Evolutionary conservation across 495 filamentous ascomycete species (phyloP).

Genomic region (Neurospora sp.): DNA sequence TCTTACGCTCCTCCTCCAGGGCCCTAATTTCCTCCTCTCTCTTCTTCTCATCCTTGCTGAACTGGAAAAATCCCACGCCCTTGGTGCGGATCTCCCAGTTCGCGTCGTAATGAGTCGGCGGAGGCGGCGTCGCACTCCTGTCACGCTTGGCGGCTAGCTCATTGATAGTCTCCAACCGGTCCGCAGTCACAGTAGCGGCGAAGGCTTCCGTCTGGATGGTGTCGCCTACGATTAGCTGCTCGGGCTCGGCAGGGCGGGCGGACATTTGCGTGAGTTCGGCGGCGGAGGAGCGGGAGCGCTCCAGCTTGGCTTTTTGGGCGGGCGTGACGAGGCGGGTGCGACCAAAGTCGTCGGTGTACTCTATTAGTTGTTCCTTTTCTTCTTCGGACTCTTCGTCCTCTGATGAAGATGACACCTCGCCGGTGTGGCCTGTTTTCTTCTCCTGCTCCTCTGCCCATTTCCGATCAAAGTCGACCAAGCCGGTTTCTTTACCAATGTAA

Average conservation of each 20-base stretch:
- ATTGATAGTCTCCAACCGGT: conserved; percentile 46
- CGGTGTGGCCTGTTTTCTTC: conserved; percentile 19
- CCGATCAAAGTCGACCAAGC: conserved; percentile 82
- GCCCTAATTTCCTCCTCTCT: conserved; percentile 66
- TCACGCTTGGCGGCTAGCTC: conserved; percentile 64
- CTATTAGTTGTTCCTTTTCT: conserved; percentile 50
- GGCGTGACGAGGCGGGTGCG: conserved; percentile 58
- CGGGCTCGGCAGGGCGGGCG: conserved; percentile 49
- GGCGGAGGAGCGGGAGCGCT: conserved; percentile 35
- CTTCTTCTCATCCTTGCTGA: conserved; percentile 57
- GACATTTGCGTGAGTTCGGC: conserved; percentile 36
- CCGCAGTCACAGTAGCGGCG: conserved; percentile 46
- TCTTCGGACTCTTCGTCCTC: conserved; percentile 30
- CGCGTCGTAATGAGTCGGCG: conserved; percentile 75
- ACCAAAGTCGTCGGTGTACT: conserved; percentile 86
- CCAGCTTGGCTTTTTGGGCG: conserved; percentile 48
- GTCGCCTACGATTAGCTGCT: conserved; percentile 71
- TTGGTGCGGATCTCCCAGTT: conserved; percentile 71
- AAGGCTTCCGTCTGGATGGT: conserved; percentile 76
- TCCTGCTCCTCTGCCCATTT: conserved; percentile 73
- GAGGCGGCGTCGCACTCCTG: conserved; percentile 63
- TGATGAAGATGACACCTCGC: conserved; percentile 24
- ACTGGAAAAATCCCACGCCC: conserved; percentile 83
- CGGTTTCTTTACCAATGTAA: conserved; percentile 44
- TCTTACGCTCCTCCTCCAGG: conserved; percentile 51